Conservation (phyloP, 139 green algal genomes). For the Auxenochlorella protothecoides region DNA sequence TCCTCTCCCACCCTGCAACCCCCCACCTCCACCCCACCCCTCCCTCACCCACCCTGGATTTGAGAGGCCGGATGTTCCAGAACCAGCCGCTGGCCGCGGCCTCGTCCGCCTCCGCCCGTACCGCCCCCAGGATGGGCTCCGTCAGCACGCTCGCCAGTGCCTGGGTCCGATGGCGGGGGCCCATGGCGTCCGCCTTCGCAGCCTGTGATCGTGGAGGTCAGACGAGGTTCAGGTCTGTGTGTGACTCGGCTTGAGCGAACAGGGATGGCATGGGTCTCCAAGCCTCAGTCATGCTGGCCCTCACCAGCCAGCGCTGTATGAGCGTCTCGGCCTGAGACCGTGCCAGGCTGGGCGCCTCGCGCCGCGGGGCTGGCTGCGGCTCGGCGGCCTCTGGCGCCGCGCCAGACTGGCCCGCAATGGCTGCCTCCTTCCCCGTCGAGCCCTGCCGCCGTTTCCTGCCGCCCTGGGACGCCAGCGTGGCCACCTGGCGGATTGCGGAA, state of each 20-base stretch:
- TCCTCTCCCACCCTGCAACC: no score
- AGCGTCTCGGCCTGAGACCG: constrained; percentile 8
- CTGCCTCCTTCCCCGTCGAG: neutral
- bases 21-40: no score
- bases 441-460: neutral
- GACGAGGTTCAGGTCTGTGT: no score
- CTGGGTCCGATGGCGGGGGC: constrained; percentile 22
- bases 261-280: neutral
- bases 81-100: constrained; percentile 46
- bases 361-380: no score
- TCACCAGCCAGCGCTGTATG: constrained; percentile 27
- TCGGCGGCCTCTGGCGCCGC: no score
- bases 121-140: constrained; percentile 44
- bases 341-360: no score
- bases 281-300: neutral
- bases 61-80: constrained; percentile 35
- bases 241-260: no score
- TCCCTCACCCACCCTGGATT: neutral
- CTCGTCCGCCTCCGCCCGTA: constrained; percentile 28
- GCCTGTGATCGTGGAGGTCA: constrained; percentile 13
- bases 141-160: constrained; percentile 34
- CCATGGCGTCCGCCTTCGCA: constrained; percentile 52
- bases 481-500: neutral
- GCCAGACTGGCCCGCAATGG: no score
- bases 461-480: neutral